These are phyloP conservation scores for Henningerozyma blattae DNA, from an alignment of 805 yeast species.

Conservation along the genomic window DNA sequence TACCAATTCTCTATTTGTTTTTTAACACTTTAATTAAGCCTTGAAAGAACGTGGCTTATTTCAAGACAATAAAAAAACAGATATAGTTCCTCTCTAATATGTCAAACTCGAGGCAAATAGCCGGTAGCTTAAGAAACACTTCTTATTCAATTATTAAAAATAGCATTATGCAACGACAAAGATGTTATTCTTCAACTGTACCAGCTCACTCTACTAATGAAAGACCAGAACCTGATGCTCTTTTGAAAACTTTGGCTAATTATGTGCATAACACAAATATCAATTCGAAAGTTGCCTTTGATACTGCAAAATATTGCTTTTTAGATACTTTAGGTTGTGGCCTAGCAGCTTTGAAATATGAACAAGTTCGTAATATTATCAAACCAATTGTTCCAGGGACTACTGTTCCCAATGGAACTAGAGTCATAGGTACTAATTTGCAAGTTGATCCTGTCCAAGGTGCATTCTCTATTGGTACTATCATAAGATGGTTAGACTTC, in stretches of 20 bases:
- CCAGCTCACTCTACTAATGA: constrained; percentile 32
- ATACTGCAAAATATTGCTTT: constrained; percentile 44
- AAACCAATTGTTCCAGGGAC: constrained; percentile 51
- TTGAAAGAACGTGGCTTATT: too few species aligned
- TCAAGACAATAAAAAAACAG: too few species aligned
- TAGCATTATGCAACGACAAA: not conserved
- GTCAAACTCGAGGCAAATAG: too few species aligned
- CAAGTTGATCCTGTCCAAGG: constrained; percentile 45
- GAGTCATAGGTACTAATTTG: constrained; percentile 39
- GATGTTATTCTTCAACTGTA: not conserved
- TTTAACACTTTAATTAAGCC: too few species aligned
- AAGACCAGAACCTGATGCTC: constrained; percentile 40
- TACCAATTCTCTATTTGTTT: too few species aligned
- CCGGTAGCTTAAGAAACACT: not conserved
- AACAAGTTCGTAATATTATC: constrained; percentile 35
- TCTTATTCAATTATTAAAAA: not conserved
- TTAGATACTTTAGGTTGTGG: constrained; percentile 52
- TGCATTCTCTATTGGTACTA: constrained; percentile 45
- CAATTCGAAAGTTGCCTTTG: constrained; percentile 35
- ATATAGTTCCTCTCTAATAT: too few species aligned
- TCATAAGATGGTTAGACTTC: constrained; percentile 49
- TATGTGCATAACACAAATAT: constrained; percentile 37
- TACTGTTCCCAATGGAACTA: constrained; percentile 42
- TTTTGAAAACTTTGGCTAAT: constrained; percentile 35
- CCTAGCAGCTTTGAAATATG: constrained; percentile 42